These are phyloP conservation scores for Neurospora sp. DNA, from an alignment of 495 filamentous ascomycete genomes.

Conservation along the genomic window DNA sequence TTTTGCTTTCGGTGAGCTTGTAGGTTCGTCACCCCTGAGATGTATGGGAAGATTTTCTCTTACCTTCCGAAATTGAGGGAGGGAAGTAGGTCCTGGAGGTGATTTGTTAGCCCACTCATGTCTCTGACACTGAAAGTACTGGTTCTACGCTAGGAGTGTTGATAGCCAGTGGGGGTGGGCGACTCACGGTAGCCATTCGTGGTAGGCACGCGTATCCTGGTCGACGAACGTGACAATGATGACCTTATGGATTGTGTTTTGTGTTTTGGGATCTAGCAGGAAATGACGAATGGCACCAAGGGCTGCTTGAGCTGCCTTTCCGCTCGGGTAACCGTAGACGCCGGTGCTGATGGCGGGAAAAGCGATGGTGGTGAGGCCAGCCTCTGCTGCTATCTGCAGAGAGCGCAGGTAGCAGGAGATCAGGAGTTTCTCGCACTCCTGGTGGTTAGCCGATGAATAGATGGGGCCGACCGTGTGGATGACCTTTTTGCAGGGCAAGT, in stretches of 20 bases:
- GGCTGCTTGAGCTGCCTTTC: constrained; percentile 58
- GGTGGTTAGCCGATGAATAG: constrained; percentile 41
- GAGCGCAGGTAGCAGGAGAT: constrained; percentile 65
- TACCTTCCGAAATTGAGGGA: background rate
- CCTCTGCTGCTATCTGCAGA: constrained; percentile 59
- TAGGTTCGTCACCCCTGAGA: background rate
- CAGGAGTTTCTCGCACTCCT: constrained; percentile 41
- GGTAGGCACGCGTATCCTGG: constrained; percentile 70
- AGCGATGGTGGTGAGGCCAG: constrained; percentile 59
- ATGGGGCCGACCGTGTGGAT: constrained; percentile 89
- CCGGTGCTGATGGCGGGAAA: constrained; percentile 83
- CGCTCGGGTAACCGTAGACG: constrained; percentile 77
- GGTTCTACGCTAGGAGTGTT: background rate
- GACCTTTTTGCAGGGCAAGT: constrained; percentile 63
- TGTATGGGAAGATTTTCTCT: background rate
- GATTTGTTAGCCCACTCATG: background rate
- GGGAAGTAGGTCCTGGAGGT: background rate
- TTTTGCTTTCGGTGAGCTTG: background rate
- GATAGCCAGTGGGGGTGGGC: background rate
- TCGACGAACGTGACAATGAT: constrained; percentile 72
- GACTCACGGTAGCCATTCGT: constrained; percentile 61
- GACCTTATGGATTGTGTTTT: constrained; percentile 53
- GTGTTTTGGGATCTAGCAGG: constrained; percentile 44
- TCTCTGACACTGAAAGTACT: background rate
- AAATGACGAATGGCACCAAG: constrained; percentile 61